Evolutionary conservation across 345 rosid species (phyloP).

Genomic region (Clausena lansium): DNA sequence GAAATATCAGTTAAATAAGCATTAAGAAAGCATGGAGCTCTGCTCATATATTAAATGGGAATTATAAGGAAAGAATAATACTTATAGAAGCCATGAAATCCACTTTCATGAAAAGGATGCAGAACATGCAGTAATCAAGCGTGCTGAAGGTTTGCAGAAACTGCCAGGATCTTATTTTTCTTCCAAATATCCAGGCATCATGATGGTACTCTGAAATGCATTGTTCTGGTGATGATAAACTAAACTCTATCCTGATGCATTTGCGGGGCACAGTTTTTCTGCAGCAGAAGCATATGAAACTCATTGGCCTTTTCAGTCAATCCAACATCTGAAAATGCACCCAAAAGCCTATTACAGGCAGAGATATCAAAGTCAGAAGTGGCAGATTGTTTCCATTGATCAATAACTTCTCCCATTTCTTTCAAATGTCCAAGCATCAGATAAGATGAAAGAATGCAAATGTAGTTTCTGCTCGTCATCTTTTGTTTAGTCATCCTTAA

Average conservation of each 20-base stretch:
- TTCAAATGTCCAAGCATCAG: conserved; percentile 66
- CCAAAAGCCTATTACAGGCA: conserved; percentile 55
- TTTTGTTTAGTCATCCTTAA: conserved; percentile 77
- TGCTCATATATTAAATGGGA: neutral
- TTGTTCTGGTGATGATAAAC: conserved; percentile 11
- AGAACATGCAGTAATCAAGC: neutral
- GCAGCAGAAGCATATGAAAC: conserved; percentile 47
- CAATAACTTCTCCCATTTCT: conserved; percentile 70
- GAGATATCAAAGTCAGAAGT: conserved; percentile 54
- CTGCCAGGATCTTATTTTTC: neutral
- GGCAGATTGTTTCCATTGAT: conserved; percentile 78
- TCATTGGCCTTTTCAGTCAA: conserved; percentile 45
- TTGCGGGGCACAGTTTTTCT: conserved; percentile 36
- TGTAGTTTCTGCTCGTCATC: conserved; percentile 77
- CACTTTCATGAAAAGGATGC: neutral
- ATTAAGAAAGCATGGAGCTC: neutral
- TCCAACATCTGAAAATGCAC: conserved; percentile 48
- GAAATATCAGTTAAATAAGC: neutral
- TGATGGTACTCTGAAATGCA: neutral
- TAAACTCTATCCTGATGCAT: conserved; percentile 12
- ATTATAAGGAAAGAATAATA: neutral
- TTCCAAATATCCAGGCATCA: neutral
- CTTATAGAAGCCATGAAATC: neutral
- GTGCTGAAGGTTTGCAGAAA: neutral
- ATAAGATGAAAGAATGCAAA: conserved; percentile 72